Conservation (phyloP, 23 red algal genomes). For the Pyropia haitanensis region DNA sequence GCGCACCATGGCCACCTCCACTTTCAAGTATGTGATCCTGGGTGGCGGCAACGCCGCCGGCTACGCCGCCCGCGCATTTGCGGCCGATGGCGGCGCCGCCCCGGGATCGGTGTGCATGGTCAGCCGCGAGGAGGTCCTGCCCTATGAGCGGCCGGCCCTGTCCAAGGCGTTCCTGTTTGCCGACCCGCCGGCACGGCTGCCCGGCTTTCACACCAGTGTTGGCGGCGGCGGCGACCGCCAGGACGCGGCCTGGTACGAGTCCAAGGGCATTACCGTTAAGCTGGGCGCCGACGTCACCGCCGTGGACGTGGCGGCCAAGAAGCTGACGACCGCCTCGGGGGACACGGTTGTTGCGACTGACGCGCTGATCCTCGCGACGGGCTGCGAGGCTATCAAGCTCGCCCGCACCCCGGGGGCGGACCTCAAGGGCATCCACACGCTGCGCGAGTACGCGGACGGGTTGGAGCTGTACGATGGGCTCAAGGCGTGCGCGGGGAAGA, state of each 20-base stretch:
- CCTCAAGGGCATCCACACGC: conserved; percentile 74
- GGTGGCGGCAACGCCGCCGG: conserved; percentile 94
- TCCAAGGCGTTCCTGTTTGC: conserved; percentile 78
- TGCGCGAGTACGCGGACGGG: conserved; percentile 80
- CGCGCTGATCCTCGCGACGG: conserved; percentile 75
- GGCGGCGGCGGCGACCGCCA: conserved; percentile 86
- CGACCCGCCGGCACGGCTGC: conserved; percentile 63
- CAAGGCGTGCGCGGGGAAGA: conserved; percentile 51
- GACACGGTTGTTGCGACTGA: conserved; percentile 28
- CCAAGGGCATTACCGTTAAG: conserved; percentile 62
- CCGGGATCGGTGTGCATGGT: conserved; percentile 51
- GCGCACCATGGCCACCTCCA: background rate
- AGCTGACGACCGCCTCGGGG: conserved; percentile 29
- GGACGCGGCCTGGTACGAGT: conserved; percentile 74
- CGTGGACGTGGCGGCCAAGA: conserved; percentile 43
- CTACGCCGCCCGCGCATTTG: conserved; percentile 86
- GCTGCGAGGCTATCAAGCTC: conserved; percentile 46
- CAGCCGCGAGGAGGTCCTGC: conserved; percentile 60
- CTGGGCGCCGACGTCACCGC: conserved; percentile 47
- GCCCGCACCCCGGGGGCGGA: conserved; percentile 46
- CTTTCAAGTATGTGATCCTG: conserved; percentile 73
- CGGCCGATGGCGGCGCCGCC: conserved; percentile 1
- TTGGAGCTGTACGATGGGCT: conserved; percentile 62
- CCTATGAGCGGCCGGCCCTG: conserved; percentile 94
- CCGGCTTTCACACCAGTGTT: conserved; percentile 96